Conservation (phyloP, 192 early-diverging fungal species). For the Backusella luteola region DNA sequence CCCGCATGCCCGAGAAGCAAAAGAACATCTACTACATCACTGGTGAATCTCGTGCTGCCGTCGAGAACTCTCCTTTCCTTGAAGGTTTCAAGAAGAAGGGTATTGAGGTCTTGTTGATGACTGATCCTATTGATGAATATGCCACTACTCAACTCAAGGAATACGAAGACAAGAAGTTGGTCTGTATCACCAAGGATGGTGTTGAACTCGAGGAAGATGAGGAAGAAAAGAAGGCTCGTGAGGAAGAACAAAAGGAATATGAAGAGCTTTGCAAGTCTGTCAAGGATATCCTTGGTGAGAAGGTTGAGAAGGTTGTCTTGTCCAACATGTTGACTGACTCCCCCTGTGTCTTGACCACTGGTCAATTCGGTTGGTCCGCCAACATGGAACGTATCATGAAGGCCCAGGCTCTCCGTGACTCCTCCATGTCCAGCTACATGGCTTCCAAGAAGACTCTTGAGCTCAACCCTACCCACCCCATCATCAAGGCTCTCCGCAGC, state of each 20-base stretch:
- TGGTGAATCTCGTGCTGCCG: slow-evolving; percentile 88
- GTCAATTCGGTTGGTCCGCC: slow-evolving; percentile 99
- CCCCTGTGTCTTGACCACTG: slow-evolving; percentile 98
- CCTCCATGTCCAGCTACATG: slow-evolving; percentile 99
- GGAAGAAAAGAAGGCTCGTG: slow-evolving; percentile 93
- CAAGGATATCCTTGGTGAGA: slow-evolving; percentile 99
- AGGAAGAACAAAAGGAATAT: slow-evolving; percentile 90
- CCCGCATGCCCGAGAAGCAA: slow-evolving; percentile 99
- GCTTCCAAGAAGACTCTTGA: slow-evolving; percentile 99
- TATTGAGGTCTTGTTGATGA: slow-evolving; percentile 98
- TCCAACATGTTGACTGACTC: slow-evolving; percentile 97
- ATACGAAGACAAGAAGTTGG: slow-evolving; percentile 99
- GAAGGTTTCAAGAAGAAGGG: slow-evolving; percentile 99
- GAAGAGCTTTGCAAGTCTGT: slow-evolving; percentile 89
- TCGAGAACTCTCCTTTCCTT: slow-evolving; percentile 97
- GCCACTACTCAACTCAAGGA: slow-evolving; percentile 97
- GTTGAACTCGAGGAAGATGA: slow-evolving; percentile 99
- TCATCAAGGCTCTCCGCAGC: slow-evolving; percentile 91
- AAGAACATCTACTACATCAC: slow-evolving; percentile 99
- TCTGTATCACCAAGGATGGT: slow-evolving; percentile 98
- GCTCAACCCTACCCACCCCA: slow-evolving; percentile 94
- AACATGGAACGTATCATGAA: slow-evolving; percentile 99
- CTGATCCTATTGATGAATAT: slow-evolving; percentile 99
- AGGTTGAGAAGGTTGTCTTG: slow-evolving; percentile 84
- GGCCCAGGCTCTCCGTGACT: slow-evolving; percentile 98